These are phyloP conservation scores for Yamadazyma songkhlaensis DNA, from an alignment of 1,139 yeast species.

Conservation along the genomic window DNA sequence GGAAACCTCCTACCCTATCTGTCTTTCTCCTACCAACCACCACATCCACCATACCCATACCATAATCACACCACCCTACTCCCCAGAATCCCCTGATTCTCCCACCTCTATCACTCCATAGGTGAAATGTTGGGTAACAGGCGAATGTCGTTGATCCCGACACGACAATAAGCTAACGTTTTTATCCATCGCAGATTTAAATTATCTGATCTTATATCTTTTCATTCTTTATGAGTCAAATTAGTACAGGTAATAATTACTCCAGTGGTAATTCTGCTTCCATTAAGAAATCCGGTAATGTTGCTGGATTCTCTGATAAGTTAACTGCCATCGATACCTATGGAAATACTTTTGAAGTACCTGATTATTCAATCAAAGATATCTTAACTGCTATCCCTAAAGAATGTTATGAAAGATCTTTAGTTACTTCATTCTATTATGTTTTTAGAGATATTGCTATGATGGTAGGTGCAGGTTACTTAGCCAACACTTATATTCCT, in stretches of 20 bases:
- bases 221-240: slow-evolving; percentile 2
- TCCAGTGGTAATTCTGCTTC: neutral
- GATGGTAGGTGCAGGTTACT: slow-evolving; percentile 40
- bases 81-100: no score
- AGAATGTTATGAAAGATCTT: slow-evolving; percentile 57
- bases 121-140: no score
- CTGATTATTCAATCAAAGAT: slow-evolving; percentile 62
- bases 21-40: no score
- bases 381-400: slow-evolving; percentile 59
- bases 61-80: no score
- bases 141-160: no score
- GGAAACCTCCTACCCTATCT: no score
- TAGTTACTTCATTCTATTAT: slow-evolving; percentile 49
- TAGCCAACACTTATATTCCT: slow-evolving; percentile 52
- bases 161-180: no score
- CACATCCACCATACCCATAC: no score
- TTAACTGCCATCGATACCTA: slow-evolving; percentile 48
- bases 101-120: no score
- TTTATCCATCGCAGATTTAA: neutral
- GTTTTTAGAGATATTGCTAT: slow-evolving; percentile 55
- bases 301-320: slow-evolving; percentile 26
- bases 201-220: neutral
- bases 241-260: neutral
- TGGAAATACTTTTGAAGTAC: slow-evolving; percentile 58
- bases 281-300: slow-evolving; percentile 29